Evolutionary conservation across 2,329 filamentous ascomycete species (phyloP).

Genomic region (Metarhizium anisopliae): DNA sequence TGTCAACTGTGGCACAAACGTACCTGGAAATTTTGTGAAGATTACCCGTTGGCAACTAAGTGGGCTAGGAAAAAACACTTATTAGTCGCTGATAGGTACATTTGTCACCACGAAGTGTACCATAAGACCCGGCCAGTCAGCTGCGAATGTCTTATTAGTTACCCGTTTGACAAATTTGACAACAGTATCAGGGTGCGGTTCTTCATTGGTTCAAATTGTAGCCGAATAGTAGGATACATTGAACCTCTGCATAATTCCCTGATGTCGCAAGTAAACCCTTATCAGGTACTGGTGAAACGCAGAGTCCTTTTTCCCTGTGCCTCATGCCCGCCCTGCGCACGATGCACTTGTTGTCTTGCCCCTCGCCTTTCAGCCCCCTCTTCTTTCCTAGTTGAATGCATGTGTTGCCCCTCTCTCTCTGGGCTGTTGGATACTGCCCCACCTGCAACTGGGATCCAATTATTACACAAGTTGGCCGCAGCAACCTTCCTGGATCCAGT

Average conservation of each 20-base stretch:
- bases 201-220: neutral
- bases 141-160: neutral
- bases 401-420: conserved; percentile 1
- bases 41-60: too few species aligned
- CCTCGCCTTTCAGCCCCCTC: neutral
- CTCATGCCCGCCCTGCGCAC: neutral
- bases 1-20: neutral
- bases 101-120: too few species aligned
- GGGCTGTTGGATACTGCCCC: conserved; percentile 10
- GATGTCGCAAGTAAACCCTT: conserved; percentile 4
- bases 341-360: neutral
- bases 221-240: conserved; percentile 1
- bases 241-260: neutral
- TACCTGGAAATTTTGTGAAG: too few species aligned
- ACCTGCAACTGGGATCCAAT: conserved; percentile 6
- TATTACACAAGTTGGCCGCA: neutral
- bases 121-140: neutral
- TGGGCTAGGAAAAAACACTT: too few species aligned
- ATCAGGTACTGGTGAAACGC: neutral
- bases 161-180: conserved; percentile 16
- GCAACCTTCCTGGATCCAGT: neutral
- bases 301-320: neutral
- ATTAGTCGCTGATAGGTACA: too few species aligned
- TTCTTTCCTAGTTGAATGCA: too few species aligned
- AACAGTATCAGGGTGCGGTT: neutral